Evolutionary conservation across 495 filamentous ascomycete genomes (phyloP).

Genomic region (Annulohypoxylon stygium): DNA sequence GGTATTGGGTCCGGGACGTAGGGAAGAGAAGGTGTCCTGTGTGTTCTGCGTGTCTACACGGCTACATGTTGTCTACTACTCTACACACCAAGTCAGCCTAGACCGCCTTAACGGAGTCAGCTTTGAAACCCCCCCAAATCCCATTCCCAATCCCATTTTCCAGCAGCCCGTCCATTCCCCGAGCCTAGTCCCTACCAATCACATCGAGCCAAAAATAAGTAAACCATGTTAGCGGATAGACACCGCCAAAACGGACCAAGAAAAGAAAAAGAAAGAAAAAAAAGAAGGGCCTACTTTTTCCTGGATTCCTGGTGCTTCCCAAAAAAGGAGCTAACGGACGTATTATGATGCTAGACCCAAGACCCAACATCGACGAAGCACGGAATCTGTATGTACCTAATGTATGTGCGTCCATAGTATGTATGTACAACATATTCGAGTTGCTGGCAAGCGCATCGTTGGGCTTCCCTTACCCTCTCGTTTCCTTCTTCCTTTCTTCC

Average conservation of each 20-base stretch:
- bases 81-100: conserved; percentile 46
- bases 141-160: conserved; percentile 15
- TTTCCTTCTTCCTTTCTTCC: conserved; percentile 24
- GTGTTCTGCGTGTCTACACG: neutral
- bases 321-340: neutral
- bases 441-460: conserved; percentile 43
- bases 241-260: conserved; percentile 33
- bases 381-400: neutral
- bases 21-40: conserved; percentile 36
- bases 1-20: conserved; percentile 33
- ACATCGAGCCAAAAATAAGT: conserved; percentile 21
- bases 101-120: conserved; percentile 48
- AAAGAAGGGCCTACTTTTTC: conserved; percentile 20
- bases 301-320: conserved; percentile 10
- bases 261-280: conserved; percentile 10
- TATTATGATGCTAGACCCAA: conserved; percentile 5
- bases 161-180: conserved; percentile 32
- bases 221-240: conserved; percentile 25
- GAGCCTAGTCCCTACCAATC: conserved; percentile 40
- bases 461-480: conserved; percentile 23
- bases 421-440: conserved; percentile 37
- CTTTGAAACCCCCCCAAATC: conserved; percentile 41
- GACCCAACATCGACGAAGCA: conserved; percentile 16
- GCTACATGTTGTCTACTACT: neutral
- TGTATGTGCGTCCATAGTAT: conserved; percentile 1